Evolutionary conservation across 1,284 basidiomycete genomes (phyloP).

Genomic region (Boletus mariae): DNA sequence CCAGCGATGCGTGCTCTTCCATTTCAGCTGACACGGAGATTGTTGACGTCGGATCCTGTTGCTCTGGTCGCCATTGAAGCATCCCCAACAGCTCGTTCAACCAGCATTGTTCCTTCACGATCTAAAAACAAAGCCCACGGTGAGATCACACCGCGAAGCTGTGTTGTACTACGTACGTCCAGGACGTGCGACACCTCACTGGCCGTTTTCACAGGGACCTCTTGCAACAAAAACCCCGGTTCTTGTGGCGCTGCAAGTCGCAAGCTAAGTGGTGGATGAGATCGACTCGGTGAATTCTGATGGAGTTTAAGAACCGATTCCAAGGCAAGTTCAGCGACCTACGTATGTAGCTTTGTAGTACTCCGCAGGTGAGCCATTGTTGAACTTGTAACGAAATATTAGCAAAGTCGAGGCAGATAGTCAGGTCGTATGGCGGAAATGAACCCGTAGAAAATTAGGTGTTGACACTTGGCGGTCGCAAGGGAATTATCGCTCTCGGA

Average conservation of each 20-base stretch:
- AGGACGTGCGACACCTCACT: conserved; percentile 69
- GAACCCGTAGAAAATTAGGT: not conserved
- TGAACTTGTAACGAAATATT: conserved; percentile 21
- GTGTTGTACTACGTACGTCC: conserved; percentile 44
- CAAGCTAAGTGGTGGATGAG: conserved; percentile 66
- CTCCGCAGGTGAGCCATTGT: conserved; percentile 26
- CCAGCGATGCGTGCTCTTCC: conserved; percentile 17
- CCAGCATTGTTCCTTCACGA: conserved; percentile 78
- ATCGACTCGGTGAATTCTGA: conserved; percentile 57
- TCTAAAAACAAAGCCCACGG: conserved; percentile 38
- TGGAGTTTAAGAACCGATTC: conserved; percentile 6
- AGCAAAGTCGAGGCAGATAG: conserved; percentile 11
- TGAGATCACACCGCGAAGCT: not conserved
- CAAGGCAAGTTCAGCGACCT: conserved; percentile 18
- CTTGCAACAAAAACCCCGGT: conserved; percentile 66
- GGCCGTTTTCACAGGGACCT: conserved; percentile 63
- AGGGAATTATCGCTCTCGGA: not conserved
- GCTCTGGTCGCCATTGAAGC: conserved; percentile 55
- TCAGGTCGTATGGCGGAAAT: not conserved
- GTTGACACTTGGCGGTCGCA: not conserved
- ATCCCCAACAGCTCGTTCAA: conserved; percentile 60
- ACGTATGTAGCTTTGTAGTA: conserved; percentile 44
- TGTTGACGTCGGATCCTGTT: conserved; percentile 17
- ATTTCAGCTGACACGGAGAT: conserved; percentile 44
- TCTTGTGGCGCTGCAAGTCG: conserved; percentile 64